Evolutionary conservation across 208 protist genomes (phyloP), one percentile per base, ranked within the genome.

Genomic region (Endotrypanum monterogeii): DNA sequence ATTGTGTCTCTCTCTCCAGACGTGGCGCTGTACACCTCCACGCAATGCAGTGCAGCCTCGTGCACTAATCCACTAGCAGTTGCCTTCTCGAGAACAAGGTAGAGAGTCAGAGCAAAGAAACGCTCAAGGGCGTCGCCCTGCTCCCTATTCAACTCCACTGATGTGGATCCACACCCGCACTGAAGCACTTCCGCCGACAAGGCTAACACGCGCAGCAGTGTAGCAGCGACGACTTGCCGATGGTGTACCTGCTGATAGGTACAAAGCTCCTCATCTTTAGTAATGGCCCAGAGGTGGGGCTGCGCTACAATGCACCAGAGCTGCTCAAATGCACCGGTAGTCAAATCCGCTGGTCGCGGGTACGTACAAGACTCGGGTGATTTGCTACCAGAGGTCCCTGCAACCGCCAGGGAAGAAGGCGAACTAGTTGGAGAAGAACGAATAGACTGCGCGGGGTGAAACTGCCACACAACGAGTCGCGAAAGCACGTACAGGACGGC

Each of bases 61-160:
- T 84, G 86, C 44, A 95, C 89, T 14, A 86, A 62, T 14, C 84
- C 80, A 25, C 79, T 54, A 18, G 76, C 71, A n/a, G 90, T 73
- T 11, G 88, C 91, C 83, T 97, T 97, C 73, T 97, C 90, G 71
- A 97, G 73, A 30, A 97, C 84, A n/a, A 93, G 76, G 66, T 95
- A 97, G n/a, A 95, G 70, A 8, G 87, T 86, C 54, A 95, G 76
- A 4, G 91, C 74, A 39, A 76, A 80, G 51, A 91, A 79, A 39
- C 89, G 89, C 60, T 85, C 79, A 14, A 85, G 80, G 23, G 74
- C 76, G 46, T 79, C 68, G 44, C 50, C 39, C 39, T 37, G 37
- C 30, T 67, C 65, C 44, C 44, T 72, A 61, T 67, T 67, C 44
- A 44, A 23, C 44, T 18, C 28, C 44, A 25, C 60, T 16, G 37